These are phyloP conservation scores for Phyllosticta capitalensis DNA, from an alignment of 2,329 filamentous ascomycete species.

Conservation along the genomic window DNA sequence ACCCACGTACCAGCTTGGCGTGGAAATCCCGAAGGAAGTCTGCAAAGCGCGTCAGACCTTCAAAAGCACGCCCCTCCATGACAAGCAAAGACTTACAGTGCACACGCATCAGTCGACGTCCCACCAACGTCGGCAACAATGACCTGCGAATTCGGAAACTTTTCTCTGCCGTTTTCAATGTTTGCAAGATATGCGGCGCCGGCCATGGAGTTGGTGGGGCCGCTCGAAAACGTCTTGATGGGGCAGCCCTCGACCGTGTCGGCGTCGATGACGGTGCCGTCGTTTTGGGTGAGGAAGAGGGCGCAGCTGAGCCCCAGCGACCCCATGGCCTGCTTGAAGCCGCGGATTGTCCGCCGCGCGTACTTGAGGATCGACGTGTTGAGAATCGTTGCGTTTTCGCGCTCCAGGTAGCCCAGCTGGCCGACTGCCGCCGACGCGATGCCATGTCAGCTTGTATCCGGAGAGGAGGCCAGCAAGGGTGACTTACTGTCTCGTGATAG, in stretches of 20 bases:
- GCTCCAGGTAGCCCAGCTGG: conserved; percentile 42
- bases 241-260: conserved; percentile 46
- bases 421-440: conserved; percentile 34
- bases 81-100: conserved; percentile 34
- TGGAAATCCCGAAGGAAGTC: conserved; percentile 48
- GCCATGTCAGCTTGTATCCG: conserved; percentile 33
- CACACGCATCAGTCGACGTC: conserved; percentile 54
- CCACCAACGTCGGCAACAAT: conserved; percentile 55
- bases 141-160: conserved; percentile 15
- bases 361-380: conserved; percentile 53
- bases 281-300: conserved; percentile 54
- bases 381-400: conserved; percentile 56
- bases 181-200: conserved; percentile 46
- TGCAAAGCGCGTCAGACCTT: neutral
- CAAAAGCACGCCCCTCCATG: neutral
- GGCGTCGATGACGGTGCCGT: conserved; percentile 50
- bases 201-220: conserved; percentile 50
- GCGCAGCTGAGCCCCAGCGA: conserved; percentile 39
- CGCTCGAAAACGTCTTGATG: conserved; percentile 53
- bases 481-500: neutral
- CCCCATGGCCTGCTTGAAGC: conserved; percentile 45
- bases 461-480: conserved; percentile 18
- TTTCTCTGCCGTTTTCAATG: conserved; percentile 12
- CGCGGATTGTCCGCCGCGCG: conserved; percentile 46
- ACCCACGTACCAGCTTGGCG: conserved; percentile 52